These are phyloP conservation scores for Yamadazyma scolyti DNA, from an alignment of 805 yeast genomes.

Conservation along the genomic window DNA sequence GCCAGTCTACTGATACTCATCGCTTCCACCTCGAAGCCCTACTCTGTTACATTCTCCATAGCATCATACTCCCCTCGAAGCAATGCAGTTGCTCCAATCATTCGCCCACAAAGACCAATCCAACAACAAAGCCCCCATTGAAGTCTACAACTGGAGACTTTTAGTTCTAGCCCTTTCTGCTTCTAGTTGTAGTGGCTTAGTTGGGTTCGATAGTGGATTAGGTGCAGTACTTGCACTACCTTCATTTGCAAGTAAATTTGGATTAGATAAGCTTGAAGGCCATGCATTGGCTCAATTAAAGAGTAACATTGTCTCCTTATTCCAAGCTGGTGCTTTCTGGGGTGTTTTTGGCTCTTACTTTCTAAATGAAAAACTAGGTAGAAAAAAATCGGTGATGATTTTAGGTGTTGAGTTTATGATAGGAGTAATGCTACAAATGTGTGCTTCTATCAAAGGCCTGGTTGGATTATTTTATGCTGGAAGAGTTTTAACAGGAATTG, in stretches of 20 bases:
- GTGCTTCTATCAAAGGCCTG: slow-evolving; percentile 54
- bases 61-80: no score
- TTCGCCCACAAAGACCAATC: slow-evolving; percentile 4
- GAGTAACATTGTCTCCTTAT: slow-evolving; percentile 4
- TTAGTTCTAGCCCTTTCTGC: slow-evolving; percentile 5
- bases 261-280: slow-evolving; percentile 1
- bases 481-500: slow-evolving; percentile 66
- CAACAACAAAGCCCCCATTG: slow-evolving; percentile 4
- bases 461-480: slow-evolving; percentile 45
- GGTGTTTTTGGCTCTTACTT: not conserved
- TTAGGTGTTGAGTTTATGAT: slow-evolving; percentile 29
- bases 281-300: slow-evolving; percentile 5
- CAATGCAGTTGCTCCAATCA: slow-evolving; percentile 2
- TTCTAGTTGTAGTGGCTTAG: slow-evolving; percentile 5
- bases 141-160: slow-evolving; percentile 4
- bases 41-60: no score
- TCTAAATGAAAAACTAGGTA: not conserved
- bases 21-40: no score
- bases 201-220: slow-evolving; percentile 7
- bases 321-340: slow-evolving; percentile 3
- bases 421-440: slow-evolving; percentile 19
- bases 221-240: slow-evolving; percentile 3
- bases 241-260: slow-evolving; percentile 1
- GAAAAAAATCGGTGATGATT: not conserved
- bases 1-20: no score